Conservation (phyloP, 78 protist genomes). For the Dictyostelium purpureum region DNA sequence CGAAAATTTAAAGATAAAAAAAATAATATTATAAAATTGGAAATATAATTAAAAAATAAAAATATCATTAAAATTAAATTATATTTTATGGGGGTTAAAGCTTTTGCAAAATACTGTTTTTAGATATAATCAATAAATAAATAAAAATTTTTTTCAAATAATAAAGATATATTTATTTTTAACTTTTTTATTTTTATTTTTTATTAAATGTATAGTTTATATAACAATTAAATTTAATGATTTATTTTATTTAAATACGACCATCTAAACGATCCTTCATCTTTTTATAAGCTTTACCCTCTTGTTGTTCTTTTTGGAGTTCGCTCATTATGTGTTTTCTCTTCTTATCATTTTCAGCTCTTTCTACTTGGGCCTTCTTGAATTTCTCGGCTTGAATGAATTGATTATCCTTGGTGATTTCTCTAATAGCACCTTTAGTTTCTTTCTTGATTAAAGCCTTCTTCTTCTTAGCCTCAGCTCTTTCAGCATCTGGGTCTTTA, state of each 20-base stretch:
- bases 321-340: constrained; percentile 54
- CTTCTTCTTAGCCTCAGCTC: constrained; percentile 9
- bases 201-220: too few species aligned
- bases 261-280: constrained; percentile 73
- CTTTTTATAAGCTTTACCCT: constrained; percentile 40
- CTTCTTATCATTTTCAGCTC: constrained; percentile 11
- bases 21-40: too few species aligned
- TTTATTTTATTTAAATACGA: constrained; percentile 45
- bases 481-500: constrained; percentile 54
- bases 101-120: too few species aligned
- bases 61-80: too few species aligned
- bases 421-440: constrained; percentile 78
- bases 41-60: too few species aligned
- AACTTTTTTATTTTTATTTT: too few species aligned
- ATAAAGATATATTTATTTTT: too few species aligned
- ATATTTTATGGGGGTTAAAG: too few species aligned
- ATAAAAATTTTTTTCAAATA: too few species aligned
- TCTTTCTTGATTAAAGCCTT: constrained; percentile 52
- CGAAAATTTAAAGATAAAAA: too few species aligned
- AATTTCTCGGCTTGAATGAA: constrained; percentile 78
- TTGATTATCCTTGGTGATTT: constrained; percentile 60
- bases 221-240: too few species aligned
- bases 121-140: too few species aligned
- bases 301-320: constrained; percentile 40
- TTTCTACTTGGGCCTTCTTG: constrained; percentile 38